Percentiles rank a stretch among this genome's conserved stretches.
Conservation (phyloP, 2,329 filamentous ascomycete species). For the Aspergillus tubingensis region DNA sequence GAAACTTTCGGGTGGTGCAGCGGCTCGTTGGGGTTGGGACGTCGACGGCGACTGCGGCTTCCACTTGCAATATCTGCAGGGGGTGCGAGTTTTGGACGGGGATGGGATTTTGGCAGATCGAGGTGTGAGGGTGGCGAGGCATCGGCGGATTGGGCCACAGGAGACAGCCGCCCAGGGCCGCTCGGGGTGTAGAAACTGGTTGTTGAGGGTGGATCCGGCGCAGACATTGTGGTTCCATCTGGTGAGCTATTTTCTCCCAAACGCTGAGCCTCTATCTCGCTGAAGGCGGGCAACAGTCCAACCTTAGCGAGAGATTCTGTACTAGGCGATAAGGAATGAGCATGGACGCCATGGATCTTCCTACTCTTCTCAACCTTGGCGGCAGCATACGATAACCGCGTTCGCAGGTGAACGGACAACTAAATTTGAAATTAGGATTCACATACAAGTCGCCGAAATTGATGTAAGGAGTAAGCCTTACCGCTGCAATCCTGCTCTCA, state of each 20-base stretch:
- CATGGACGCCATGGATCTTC: constrained; percentile 71
- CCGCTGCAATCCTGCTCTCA: constrained; percentile 75
- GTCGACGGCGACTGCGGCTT: constrained; percentile 34
- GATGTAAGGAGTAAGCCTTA: constrained; percentile 44
- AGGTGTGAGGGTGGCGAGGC: constrained; percentile 17
- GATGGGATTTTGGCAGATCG: constrained; percentile 20
- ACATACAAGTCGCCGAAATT: background rate
- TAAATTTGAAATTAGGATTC: constrained; percentile 40
- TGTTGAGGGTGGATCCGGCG: constrained; percentile 21
- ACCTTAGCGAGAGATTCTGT: constrained; percentile 54
- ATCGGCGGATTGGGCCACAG: constrained; percentile 16
- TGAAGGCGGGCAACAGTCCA: constrained; percentile 55
- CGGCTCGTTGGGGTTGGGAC: constrained; percentile 40
- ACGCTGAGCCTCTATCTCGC: constrained; percentile 29
- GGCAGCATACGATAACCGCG: constrained; percentile 88
- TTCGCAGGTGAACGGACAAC: constrained; percentile 76
- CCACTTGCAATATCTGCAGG: constrained; percentile 45
- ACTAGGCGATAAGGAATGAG: constrained; percentile 72
- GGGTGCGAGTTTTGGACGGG: constrained; percentile 43
- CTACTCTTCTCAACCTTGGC: constrained; percentile 89
- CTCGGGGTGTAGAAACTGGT: constrained; percentile 15
- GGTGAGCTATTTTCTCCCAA: constrained; percentile 27
- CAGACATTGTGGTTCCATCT: constrained; percentile 24
- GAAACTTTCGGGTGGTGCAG: constrained; percentile 20
- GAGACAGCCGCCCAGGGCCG: constrained; percentile 14